A percentile compares a stretch with the other conserved stretches of the same genome.
Conservation (phyloP, 257 asterid genomes). For the Euphrasia confusa region DNA sequence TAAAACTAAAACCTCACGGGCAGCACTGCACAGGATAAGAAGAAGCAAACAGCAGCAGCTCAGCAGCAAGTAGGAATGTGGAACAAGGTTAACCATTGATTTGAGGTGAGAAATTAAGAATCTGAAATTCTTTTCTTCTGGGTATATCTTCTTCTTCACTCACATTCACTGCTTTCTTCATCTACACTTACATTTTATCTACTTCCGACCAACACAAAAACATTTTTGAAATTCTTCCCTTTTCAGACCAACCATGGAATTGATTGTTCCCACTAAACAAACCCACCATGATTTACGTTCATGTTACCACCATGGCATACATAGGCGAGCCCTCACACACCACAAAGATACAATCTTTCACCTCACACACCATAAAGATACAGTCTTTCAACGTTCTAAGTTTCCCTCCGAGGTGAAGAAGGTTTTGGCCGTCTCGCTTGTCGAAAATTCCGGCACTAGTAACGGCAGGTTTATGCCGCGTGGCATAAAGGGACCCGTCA, state of each 20-base stretch:
- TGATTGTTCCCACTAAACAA: conserved; percentile 46
- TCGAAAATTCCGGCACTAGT: conserved; percentile 29
- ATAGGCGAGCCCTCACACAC: conserved; percentile 18
- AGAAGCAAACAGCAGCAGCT: conserved; percentile 3
- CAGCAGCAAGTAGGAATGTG: not conserved
- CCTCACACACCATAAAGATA: conserved; percentile 22
- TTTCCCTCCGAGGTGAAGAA: conserved; percentile 26
- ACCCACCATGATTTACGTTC: conserved; percentile 45
- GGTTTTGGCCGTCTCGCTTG: conserved; percentile 46
- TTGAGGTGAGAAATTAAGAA: no score
- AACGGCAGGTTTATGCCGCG: conserved; percentile 43
- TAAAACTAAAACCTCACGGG: conserved; percentile 13
- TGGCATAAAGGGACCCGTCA: conserved; percentile 18
- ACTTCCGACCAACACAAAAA: not conserved
- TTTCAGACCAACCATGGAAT: conserved; percentile 40
- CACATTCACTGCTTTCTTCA: no score
- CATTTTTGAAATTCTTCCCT: not conserved
- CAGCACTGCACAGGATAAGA: conserved; percentile 26
- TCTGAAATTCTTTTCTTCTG: no score
- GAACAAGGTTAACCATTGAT: not conserved
- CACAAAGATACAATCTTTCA: conserved; percentile 22
- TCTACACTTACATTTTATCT: no score
- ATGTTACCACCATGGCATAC: conserved; percentile 25
- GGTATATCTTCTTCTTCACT: no score
- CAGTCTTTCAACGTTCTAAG: conserved; percentile 19